Conservation (phyloP, 179 eudicot species). For the Heliamphora pulchella region DNA sequence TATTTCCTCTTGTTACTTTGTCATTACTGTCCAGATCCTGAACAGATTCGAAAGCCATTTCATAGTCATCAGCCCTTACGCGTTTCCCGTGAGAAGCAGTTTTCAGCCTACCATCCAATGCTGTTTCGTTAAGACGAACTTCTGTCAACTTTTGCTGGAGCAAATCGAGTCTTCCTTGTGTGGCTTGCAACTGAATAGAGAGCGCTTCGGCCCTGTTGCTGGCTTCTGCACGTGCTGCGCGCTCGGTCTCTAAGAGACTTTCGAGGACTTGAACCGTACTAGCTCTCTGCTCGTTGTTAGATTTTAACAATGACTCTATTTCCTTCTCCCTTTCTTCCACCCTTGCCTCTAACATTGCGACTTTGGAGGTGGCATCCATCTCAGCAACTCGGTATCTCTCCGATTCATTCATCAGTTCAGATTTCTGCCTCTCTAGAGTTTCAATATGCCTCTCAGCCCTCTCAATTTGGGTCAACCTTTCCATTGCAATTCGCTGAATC, state of each 20-base stretch:
- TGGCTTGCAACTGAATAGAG: conserved; percentile 71
- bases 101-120: conserved; percentile 65
- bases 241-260: conserved; percentile 63
- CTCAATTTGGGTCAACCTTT: conserved; percentile 69
- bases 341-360: conserved; percentile 59
- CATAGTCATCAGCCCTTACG: conserved; percentile 58
- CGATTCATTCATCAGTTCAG: conserved; percentile 42
- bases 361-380: conserved; percentile 62
- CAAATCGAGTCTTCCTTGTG: conserved; percentile 70
- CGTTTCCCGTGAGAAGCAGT: conserved; percentile 75
- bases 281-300: conserved; percentile 77
- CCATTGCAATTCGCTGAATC: conserved; percentile 58
- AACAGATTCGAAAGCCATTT: conserved; percentile 51
- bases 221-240: conserved; percentile 77
- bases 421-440: conserved; percentile 48
- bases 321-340: conserved; percentile 88
- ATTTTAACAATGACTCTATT: conserved; percentile 64
- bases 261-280: conserved; percentile 72
- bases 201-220: conserved; percentile 76
- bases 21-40: conserved; percentile 43
- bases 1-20: conserved; percentile 37
- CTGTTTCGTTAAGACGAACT: conserved; percentile 61
- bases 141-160: conserved; percentile 74
- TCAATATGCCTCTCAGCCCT: conserved; percentile 69
- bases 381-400: conserved; percentile 55